A percentile compares a stretch with the other conserved stretches of the same genome.
Evolutionary conservation across 805 yeast species (phyloP).

Genomic region (Saccharomycopsis malanga): DNA sequence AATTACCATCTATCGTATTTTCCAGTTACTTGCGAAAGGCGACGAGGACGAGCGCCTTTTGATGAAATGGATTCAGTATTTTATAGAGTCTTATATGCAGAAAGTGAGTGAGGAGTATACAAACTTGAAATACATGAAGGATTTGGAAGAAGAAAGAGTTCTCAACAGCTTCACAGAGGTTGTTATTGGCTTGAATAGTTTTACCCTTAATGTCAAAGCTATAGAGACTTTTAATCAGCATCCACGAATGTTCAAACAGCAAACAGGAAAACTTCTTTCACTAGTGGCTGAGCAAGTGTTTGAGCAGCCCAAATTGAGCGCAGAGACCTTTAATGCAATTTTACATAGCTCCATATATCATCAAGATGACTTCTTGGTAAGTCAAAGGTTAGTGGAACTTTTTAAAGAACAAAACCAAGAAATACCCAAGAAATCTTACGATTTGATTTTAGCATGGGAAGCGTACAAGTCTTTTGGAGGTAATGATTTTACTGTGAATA

Average conservation of each 20-base stretch:
- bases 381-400: background rate
- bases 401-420: background rate
- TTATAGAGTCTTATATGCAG: background rate
- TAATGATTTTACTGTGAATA: background rate
- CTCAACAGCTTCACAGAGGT: background rate
- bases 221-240: too few relatives aligned
- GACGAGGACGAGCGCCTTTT: background rate
- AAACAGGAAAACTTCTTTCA: too few relatives aligned
- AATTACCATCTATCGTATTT: background rate
- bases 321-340: too few relatives aligned
- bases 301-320: too few relatives aligned
- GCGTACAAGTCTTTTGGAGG: constrained; percentile 13
- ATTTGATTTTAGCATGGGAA: constrained; percentile 16
- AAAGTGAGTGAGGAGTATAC: background rate
- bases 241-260: too few relatives aligned
- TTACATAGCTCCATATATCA: constrained; percentile 1
- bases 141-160: constrained; percentile 1
- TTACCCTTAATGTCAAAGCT: too few relatives aligned
- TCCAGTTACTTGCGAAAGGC: background rate
- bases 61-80: background rate
- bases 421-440: constrained; percentile 10
- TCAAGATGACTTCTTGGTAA: constrained; percentile 3
- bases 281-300: too few relatives aligned
- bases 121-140: background rate
- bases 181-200: background rate